Evolutionary conservation across 306 rosid species (phyloP).

Genomic region (Purshia tridentata): DNA sequence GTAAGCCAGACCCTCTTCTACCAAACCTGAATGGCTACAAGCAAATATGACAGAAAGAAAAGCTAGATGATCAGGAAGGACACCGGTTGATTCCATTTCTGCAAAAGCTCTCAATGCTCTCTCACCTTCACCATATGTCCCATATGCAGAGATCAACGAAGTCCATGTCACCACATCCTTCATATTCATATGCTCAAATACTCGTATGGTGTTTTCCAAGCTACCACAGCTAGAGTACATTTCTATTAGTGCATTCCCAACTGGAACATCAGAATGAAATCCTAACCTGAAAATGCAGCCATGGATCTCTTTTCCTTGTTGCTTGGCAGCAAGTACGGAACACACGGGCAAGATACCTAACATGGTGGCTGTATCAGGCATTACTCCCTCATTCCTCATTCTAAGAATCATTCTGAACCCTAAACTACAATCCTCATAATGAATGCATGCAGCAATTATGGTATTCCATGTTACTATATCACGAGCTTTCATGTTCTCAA

Average conservation of each 20-base stretch:
- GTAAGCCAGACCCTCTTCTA: conserved; percentile 58
- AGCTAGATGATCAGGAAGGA: conserved; percentile 58
- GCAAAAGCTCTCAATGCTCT: conserved; percentile 51
- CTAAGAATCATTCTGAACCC: conserved; percentile 20
- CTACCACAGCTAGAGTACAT: conserved; percentile 72
- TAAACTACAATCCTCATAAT: conserved; percentile 25
- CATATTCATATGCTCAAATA: conserved; percentile 41
- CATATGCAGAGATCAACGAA: conserved; percentile 62
- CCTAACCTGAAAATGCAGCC: conserved; percentile 48
- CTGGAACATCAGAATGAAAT: conserved; percentile 43
- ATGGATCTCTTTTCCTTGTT: conserved; percentile 58
- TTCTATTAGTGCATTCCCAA: conserved; percentile 67
- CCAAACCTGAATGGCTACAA: conserved; percentile 70
- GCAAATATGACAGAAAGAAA: conserved; percentile 55
- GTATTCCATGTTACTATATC: conserved; percentile 40
- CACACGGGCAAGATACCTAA: conserved; percentile 35
- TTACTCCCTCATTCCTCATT: conserved; percentile 34
- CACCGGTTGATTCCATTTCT: conserved; percentile 45
- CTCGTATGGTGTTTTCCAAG: conserved; percentile 43
- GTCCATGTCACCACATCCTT: conserved; percentile 69
- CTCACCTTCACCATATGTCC: conserved; percentile 59
- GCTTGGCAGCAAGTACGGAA: conserved; percentile 29
- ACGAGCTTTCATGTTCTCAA: conserved; percentile 31
- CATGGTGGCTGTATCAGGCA: conserved; percentile 36
- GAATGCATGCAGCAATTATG: conserved; percentile 33